Conservation (phyloP, 2,329 filamentous ascomycete genomes). For the Hypoxylon sp. region DNA sequence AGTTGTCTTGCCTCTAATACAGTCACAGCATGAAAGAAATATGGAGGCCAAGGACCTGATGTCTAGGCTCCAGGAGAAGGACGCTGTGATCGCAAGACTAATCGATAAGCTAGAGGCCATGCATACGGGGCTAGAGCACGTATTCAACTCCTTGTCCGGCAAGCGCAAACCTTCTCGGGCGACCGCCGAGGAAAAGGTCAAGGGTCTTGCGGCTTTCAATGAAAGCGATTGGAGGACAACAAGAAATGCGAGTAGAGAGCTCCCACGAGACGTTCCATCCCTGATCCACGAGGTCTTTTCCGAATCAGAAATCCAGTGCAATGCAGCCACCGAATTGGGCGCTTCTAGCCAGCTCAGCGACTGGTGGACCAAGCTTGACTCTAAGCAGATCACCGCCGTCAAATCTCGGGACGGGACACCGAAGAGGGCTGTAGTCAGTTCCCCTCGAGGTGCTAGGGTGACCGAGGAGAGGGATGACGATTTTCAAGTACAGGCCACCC, state of each 20-base stretch:
- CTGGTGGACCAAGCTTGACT: conserved; percentile 59
- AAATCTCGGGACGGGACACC: conserved; percentile 19
- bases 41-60: conserved; percentile 55
- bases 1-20: conserved; percentile 61
- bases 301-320: conserved; percentile 44
- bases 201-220: conserved; percentile 60
- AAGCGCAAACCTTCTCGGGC: conserved; percentile 56
- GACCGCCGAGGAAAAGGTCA: conserved; percentile 57
- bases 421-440: conserved; percentile 22
- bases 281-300: conserved; percentile 56
- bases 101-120: conserved; percentile 62
- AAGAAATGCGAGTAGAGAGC: conserved; percentile 36
- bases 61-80: conserved; percentile 57
- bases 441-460: conserved; percentile 28
- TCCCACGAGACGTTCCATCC: conserved; percentile 44
- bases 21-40: conserved; percentile 52
- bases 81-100: conserved; percentile 58
- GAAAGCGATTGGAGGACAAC: conserved; percentile 50
- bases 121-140: conserved; percentile 60
- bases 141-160: conserved; percentile 60
- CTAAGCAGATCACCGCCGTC: conserved; percentile 41
- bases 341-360: conserved; percentile 50
- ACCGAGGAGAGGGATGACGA: conserved; percentile 53
- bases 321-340: conserved; percentile 42
- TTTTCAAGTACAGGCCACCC: conserved; percentile 61